Percentiles rank a stretch among this genome's conserved stretches.
Evolutionary conservation across 2,329 filamentous ascomycete genomes (phyloP).

Genomic region (Tolypocladium cylindrosporum): DNA sequence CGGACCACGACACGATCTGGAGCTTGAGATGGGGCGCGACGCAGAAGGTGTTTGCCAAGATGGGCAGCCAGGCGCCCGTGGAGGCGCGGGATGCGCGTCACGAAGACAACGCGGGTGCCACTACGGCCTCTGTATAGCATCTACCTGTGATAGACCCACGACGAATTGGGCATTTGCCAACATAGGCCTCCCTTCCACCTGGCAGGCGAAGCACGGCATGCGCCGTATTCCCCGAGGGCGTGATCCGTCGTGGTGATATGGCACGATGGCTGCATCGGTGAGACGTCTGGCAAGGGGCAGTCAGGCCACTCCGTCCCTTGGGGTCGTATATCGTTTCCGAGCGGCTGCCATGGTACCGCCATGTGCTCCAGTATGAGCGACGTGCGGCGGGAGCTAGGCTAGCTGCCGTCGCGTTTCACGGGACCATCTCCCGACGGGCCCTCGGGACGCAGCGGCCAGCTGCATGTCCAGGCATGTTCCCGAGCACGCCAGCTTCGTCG

Average conservation of each 20-base stretch:
- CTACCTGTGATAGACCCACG: neutral
- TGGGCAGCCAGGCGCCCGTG: neutral
- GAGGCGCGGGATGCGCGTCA: neutral
- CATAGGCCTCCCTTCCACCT: neutral
- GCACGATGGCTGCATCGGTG: neutral
- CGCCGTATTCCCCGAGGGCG: neutral
- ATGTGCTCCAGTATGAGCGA: neutral
- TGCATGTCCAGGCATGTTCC: neutral
- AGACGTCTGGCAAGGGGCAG: neutral
- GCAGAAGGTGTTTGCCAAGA: slow-evolving; percentile 9
- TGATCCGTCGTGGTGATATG: neutral
- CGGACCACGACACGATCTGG: slow-evolving; percentile 19
- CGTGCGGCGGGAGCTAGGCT: neutral
- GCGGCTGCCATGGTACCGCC: neutral
- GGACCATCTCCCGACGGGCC: neutral
- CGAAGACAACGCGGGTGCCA: neutral
- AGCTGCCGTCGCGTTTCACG: neutral
- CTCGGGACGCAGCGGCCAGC: neutral
- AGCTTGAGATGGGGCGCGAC: slow-evolving; percentile 8
- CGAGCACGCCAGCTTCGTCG: neutral
- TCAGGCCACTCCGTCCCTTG: neutral
- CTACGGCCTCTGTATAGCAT: neutral
- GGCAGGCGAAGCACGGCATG: neutral
- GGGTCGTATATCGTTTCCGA: neutral
- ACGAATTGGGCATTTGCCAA: neutral